Percentiles rank a stretch among this genome's conserved stretches.
Evolutionary conservation across 805 yeast species (phyloP).

Genomic region (Sungouiozyma intestinalis): DNA sequence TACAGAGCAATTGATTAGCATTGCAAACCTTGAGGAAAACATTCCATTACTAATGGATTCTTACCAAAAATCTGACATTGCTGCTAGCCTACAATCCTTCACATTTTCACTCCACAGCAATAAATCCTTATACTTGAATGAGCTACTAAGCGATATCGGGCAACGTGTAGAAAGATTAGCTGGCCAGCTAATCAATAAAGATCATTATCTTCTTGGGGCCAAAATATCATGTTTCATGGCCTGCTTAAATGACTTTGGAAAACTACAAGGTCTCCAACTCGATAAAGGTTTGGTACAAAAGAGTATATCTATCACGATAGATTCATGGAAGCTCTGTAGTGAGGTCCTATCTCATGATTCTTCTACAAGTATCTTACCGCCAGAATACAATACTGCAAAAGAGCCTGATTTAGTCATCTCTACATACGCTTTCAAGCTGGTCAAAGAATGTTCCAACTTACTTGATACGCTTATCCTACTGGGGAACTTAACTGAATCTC

Average conservation of each 20-base stretch:
- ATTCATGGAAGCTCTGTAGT: constrained; percentile 29
- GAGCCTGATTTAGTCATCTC: constrained; percentile 38
- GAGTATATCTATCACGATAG: constrained; percentile 9
- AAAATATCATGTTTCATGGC: constrained; percentile 44
- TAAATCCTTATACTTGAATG: constrained; percentile 22
- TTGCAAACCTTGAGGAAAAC: constrained; percentile 11
- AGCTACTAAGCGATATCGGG: constrained; percentile 29
- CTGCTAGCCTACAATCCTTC: constrained; percentile 56
- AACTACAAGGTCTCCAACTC: constrained; percentile 2
- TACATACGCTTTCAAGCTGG: constrained; percentile 73
- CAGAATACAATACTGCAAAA: constrained; percentile 31
- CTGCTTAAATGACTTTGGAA: neutral
- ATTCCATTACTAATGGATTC: constrained; percentile 33
- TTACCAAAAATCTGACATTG: constrained; percentile 64
- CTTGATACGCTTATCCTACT: constrained; percentile 36
- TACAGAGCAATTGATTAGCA: constrained; percentile 2
- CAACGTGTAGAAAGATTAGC: constrained; percentile 28
- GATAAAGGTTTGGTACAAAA: neutral
- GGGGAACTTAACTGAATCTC: constrained; percentile 18
- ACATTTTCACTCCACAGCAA: constrained; percentile 30
- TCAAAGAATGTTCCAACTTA: constrained; percentile 61
- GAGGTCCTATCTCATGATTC: constrained; percentile 55
- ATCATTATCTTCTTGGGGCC: constrained; percentile 57
- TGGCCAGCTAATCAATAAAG: constrained; percentile 35
- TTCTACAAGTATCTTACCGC: constrained; percentile 56